Percentiles rank a stretch among this genome's conserved stretches.
Evolutionary conservation across 441 rosid genomes (phyloP).

Genomic region (Syzygium malaccense): DNA sequence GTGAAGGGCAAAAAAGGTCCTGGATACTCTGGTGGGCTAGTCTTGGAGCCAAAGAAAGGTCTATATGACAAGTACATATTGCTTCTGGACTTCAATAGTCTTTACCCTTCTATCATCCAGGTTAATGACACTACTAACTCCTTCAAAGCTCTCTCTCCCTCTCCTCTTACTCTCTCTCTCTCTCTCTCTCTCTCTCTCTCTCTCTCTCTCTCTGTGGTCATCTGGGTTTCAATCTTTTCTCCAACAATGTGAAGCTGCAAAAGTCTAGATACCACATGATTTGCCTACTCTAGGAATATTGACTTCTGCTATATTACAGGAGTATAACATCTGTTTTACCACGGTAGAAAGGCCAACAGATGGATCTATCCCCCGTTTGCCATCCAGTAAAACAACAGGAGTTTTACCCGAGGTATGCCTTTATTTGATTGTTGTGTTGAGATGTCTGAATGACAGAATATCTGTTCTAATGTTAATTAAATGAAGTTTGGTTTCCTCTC

Average conservation of each 20-base stretch:
- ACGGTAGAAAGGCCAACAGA: constrained; percentile 80
- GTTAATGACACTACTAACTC: constrained; percentile 19
- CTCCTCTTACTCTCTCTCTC: neutral
- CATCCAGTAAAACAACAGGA: constrained; percentile 63
- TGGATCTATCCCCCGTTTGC: constrained; percentile 65
- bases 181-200: constrained; percentile 2
- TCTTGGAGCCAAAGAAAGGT: constrained; percentile 96
- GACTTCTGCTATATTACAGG: constrained; percentile 39
- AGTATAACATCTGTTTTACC: constrained; percentile 94
- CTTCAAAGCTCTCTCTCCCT: constrained; percentile 2
- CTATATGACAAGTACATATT: constrained; percentile 86
- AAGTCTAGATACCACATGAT: neutral
- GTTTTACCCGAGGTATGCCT: constrained; percentile 83
- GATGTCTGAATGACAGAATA: neutral
- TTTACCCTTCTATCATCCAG: constrained; percentile 98
- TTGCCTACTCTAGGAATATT: neutral
- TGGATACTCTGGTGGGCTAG: constrained; percentile 93
- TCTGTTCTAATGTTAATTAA: neutral
- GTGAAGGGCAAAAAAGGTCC: constrained; percentile 78
- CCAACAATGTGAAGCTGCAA: neutral
- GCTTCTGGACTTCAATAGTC: constrained; percentile 97
- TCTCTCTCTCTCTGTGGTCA: neutral
- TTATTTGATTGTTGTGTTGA: neutral
- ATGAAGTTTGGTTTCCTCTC: neutral
- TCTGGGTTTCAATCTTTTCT: neutral